These are phyloP conservation scores for Sarcodon aspratus DNA, from an alignment of 768 basidiomycete species.

Conservation along the genomic window DNA sequence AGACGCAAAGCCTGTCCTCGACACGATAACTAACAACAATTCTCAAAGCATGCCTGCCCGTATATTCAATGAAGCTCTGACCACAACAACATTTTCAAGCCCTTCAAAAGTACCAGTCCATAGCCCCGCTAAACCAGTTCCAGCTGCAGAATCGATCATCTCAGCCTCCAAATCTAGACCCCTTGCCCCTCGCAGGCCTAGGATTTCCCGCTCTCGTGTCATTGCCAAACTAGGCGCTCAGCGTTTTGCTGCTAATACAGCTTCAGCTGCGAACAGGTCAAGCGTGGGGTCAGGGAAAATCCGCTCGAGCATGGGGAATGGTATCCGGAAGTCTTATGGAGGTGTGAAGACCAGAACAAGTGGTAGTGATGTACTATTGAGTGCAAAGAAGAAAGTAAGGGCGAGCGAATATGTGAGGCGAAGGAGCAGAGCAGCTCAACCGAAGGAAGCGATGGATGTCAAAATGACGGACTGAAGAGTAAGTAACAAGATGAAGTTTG, in stretches of 20 bases:
- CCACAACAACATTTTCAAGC: conserved; percentile 9
- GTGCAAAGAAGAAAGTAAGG: conserved; percentile 61
- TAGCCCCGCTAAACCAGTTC: conserved; percentile 6
- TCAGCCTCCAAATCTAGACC: conserved; percentile 14
- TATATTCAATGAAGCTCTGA: conserved; percentile 46
- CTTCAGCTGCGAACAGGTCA: conserved; percentile 7
- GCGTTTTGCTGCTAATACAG: conserved; percentile 32
- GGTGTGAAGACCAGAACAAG: conserved; percentile 16
- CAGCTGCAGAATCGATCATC: no score
- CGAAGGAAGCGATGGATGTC: no score
- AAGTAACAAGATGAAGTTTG: no score
- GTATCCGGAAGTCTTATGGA: conserved; percentile 19
- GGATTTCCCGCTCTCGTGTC: conserved; percentile 74
- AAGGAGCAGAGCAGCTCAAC: conserved; percentile 25
- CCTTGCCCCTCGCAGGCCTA: conserved; percentile 46
- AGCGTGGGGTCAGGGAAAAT: conserved; percentile 12
- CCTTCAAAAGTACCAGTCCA: conserved; percentile 7
- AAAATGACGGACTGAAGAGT: no score
- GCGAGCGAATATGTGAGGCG: conserved; percentile 67
- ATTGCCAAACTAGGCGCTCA: conserved; percentile 69
- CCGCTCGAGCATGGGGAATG: conserved; percentile 37
- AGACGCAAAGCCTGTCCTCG: conserved; percentile 12
- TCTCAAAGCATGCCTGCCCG: conserved; percentile 14
- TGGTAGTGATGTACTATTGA: conserved; percentile 33
- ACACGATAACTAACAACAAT: conserved; percentile 21